These are phyloP conservation scores for Trichosphaerium sp. DNA, from an alignment of 78 protist species.

Conservation along the genomic window DNA sequence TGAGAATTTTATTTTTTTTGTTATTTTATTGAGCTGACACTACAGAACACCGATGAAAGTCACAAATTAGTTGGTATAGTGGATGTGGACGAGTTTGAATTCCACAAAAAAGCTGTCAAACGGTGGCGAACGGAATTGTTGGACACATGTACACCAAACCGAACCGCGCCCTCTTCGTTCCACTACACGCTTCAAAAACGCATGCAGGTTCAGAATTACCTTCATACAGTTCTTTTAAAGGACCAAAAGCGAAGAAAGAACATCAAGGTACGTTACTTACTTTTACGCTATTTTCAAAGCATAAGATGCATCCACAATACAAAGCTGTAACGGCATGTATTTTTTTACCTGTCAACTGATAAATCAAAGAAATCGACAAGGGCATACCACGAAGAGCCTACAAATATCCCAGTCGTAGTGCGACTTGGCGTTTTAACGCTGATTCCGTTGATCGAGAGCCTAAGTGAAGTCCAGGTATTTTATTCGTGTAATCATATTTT, in stretches of 20 bases:
- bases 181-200: not conserved
- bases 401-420: not conserved
- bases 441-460: not conserved
- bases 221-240: not conserved
- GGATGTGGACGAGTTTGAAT: not conserved
- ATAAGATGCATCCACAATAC: not conserved
- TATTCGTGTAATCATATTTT: not conserved
- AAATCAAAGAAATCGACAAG: not conserved
- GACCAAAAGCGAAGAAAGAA: not conserved
- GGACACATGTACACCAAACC: not conserved
- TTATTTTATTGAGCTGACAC: too few relatives aligned
- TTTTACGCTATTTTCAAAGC: not conserved
- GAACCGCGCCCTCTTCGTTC: not conserved
- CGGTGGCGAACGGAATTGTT: not conserved
- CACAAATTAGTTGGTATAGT: not conserved
- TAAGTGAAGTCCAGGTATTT: not conserved
- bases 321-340: not conserved
- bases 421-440: not conserved
- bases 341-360: not conserved
- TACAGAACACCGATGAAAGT: too few relatives aligned
- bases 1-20: too few relatives aligned
- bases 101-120: not conserved
- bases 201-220: not conserved
- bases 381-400: not conserved
- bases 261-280: not conserved